Conservation (phyloP, 2,329 filamentous ascomycete species). For the Apiospora phragmitis region DNA sequence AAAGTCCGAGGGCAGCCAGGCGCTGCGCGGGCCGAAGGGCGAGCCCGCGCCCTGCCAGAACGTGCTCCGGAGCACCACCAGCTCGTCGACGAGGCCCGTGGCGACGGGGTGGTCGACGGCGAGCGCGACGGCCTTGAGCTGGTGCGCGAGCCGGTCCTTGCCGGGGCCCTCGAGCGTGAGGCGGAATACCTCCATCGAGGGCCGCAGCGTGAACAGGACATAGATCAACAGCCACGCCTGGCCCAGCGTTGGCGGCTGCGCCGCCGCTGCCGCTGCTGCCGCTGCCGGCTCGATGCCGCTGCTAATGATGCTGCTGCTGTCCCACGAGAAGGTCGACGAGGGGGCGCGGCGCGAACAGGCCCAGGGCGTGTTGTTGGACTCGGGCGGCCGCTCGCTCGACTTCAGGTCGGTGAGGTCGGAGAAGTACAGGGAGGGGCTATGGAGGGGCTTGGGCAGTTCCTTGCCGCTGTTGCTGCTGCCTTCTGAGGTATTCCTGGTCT, state of each 20-base stretch:
- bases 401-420: conserved; percentile 48
- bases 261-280: no score
- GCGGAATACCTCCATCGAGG: conserved; percentile 49
- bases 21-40: conserved; percentile 63
- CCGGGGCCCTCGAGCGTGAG: conserved; percentile 43
- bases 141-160: conserved; percentile 32
- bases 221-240: conserved; percentile 57
- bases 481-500: conserved; percentile 20
- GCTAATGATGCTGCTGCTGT: no score
- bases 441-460: conserved; percentile 32
- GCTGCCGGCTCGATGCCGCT: no score
- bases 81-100: conserved; percentile 30
- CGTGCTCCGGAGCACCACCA: conserved; percentile 50
- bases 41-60: conserved; percentile 74
- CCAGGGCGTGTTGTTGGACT: conserved; percentile 57
- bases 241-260: conserved; percentile 43
- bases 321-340: conserved; percentile 46
- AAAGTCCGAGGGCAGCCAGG: conserved; percentile 55
- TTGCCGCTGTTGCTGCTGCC: conserved; percentile 30
- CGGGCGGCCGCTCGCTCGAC: conserved; percentile 48
- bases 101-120: conserved; percentile 48
- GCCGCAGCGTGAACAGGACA: conserved; percentile 51
- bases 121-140: conserved; percentile 48
- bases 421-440: conserved; percentile 42
- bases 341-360: conserved; percentile 56